Evolutionary conservation across 306 rosid genomes (phyloP), one percentile per base, ranked within the genome.

Genomic region (Geum urbanum): DNA sequence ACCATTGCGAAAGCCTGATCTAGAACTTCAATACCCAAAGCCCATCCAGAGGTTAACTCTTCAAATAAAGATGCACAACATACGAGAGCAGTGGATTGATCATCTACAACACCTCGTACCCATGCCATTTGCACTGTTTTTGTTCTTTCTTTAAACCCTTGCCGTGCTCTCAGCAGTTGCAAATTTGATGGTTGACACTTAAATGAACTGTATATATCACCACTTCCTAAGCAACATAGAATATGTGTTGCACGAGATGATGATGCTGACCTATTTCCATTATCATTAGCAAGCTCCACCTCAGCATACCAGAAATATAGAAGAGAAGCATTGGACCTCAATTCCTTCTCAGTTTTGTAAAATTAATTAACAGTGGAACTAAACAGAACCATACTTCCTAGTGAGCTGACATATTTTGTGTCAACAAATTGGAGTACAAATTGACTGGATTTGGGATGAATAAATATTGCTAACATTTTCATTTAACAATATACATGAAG

Each of bases 241-340:
- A 92, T 77, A 80, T 92, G 95, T 71, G 84, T 76, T 72, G 89
- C 94, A 46, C 90, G 86, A 61, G 39, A 43, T 43, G 82, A 81
- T 72, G 91, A 78, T 69, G 81, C 90, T 18, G 24, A 15, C 63
- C 77, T 64, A 59, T 56, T 37, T 10, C 45, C 71, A 61, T 76
- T 9, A 59, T 74, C 71, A 73, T 75, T 81, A 5, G 81, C 91
- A 77, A 90, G 86, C 83, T 92, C 98, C 63, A 73, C 73, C 82
- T 92, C 97, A 55, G 96, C 98, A 86, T 90, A 92, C 98, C 98
- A 92, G 76, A 88, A 85, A 76, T 87, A 84, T 39, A 92, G 78
- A 83, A 90, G 94, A 77, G 94, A 76, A 70, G 86, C 87, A 77
- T 52, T 85, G 58, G 92, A 78, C 80, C 60, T 82, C 53, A 74